Evolutionary conservation across 164 flowering plant species (phyloP).

Genomic region (Sextonia rubra): DNA sequence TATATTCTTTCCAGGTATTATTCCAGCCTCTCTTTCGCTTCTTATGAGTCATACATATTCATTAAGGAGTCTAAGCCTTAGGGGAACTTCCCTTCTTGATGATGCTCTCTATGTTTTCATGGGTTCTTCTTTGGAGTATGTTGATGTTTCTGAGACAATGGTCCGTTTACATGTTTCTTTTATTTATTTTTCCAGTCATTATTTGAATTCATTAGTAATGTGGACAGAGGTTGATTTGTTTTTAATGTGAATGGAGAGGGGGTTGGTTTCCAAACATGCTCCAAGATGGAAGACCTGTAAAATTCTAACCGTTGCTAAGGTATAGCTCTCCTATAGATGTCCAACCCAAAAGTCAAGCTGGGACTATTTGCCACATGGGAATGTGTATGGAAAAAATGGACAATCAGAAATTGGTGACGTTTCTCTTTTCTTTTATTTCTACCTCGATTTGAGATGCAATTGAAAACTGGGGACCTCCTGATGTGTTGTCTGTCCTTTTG

Average conservation of each 20-base stretch:
- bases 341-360: too few relatives aligned
- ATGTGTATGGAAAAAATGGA: too few relatives aligned
- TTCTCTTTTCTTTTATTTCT: too few relatives aligned
- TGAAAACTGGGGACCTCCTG: too few relatives aligned
- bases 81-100: constrained; percentile 44
- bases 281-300: not conserved
- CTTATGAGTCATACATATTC: constrained; percentile 38
- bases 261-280: not conserved
- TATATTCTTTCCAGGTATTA: constrained; percentile 37
- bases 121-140: constrained; percentile 57
- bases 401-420: too few relatives aligned
- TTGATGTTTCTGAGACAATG: constrained; percentile 73
- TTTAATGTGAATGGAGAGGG: not conserved
- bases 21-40: constrained; percentile 35
- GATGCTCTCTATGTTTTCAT: constrained; percentile 38
- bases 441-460: too few relatives aligned
- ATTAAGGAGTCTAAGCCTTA: constrained; percentile 58
- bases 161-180: constrained; percentile 25
- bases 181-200: not conserved
- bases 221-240: not conserved
- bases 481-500: too few relatives aligned
- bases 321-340: too few relatives aligned
- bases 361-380: too few relatives aligned
- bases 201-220: too few relatives aligned
- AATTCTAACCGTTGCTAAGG: not conserved